These are phyloP conservation scores for Obelidium mucronatum DNA, from an alignment of 192 early-diverging fungal genomes.

Conservation along the genomic window DNA sequence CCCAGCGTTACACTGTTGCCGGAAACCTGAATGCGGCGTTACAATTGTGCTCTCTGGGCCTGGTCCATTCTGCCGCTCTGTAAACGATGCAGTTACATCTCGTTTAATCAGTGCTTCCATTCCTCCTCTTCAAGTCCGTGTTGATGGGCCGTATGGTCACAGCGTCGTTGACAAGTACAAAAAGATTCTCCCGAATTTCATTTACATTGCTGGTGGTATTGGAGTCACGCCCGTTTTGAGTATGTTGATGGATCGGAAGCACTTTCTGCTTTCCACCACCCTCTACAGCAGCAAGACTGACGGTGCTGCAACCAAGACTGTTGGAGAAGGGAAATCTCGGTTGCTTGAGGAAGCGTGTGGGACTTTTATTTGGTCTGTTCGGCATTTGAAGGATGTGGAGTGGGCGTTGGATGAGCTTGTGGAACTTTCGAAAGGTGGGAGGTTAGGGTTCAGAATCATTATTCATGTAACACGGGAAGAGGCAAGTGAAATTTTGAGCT, in stretches of 20 bases:
- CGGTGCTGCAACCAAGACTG: background rate
- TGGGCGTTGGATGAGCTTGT: conserved; percentile 22
- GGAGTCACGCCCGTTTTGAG: conserved; percentile 21
- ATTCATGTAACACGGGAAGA: background rate
- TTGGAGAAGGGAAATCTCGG: background rate
- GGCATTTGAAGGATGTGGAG: conserved; percentile 6
- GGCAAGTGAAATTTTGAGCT: too few species aligned
- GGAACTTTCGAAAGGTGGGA: background rate
- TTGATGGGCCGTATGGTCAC: conserved; percentile 26
- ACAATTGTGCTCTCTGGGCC: conserved; percentile 3
- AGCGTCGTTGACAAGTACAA: background rate
- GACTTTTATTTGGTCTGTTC: conserved; percentile 23
- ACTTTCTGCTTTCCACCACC: background rate
- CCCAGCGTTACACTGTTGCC: background rate
- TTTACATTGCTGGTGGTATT: conserved; percentile 25
- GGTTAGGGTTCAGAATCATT: background rate
- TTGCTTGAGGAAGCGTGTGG: background rate
- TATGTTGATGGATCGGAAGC: background rate
- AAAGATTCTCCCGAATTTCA: background rate
- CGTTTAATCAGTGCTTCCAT: conserved; percentile 7
- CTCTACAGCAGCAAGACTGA: background rate
- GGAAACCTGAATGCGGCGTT: background rate
- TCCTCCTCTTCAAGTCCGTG: background rate
- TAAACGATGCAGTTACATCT: conserved; percentile 11
- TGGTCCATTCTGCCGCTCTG: conserved; percentile 8